Evolutionary conservation across 345 rosid genomes (phyloP), one percentile per base, ranked within the genome.

Genomic region (Orychophragmus violaceus): DNA sequence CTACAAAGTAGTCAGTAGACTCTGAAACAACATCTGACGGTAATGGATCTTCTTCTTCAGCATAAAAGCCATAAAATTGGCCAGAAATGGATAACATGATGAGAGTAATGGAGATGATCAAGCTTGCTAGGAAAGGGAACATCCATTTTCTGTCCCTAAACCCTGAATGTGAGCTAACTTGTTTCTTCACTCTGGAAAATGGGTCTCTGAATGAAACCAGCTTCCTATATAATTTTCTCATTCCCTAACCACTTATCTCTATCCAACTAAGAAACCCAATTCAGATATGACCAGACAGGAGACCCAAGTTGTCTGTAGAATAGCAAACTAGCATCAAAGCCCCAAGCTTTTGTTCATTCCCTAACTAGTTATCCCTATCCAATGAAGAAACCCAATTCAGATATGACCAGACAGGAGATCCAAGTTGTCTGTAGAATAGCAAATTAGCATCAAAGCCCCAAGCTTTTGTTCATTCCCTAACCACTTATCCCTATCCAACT

Each of bases 141-240:
- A 85, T 76, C 98, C 98, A 92, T 79, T 82, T 87, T 68, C 89
- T 82, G 76, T 92, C 91, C 74, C 90, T 84, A 59, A 62, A 42
- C 7, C 79, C 87, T 30, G 90, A 53, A 77, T 87, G 87, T 16
- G 79, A 80, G 77, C 63, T 80, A n/a, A 67, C 82, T 77, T 74
- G 71, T 78, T 84, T 89, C 77, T 85, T 84, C 83, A 77, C 80
- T 49, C 70, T 72, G 24, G 53, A 32, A 36, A 75, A 67, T 22
- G 82, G 83, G 59, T 66, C 77, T 66, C 58, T 77, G 74, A 71
- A 45, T 17, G 72, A 70, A 37, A 25, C 83, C 67, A 82, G 64
- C 59, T 77, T 75, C 76, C 82, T 79, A 55, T 72, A 79, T 18
- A 79, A 14, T 48, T 80, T 82, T 70, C 80, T 73, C 85, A 79